These are phyloP conservation scores for Colletotrichum gigasporum DNA, from an alignment of 2,329 filamentous ascomycete genomes.

Conservation along the genomic window DNA sequence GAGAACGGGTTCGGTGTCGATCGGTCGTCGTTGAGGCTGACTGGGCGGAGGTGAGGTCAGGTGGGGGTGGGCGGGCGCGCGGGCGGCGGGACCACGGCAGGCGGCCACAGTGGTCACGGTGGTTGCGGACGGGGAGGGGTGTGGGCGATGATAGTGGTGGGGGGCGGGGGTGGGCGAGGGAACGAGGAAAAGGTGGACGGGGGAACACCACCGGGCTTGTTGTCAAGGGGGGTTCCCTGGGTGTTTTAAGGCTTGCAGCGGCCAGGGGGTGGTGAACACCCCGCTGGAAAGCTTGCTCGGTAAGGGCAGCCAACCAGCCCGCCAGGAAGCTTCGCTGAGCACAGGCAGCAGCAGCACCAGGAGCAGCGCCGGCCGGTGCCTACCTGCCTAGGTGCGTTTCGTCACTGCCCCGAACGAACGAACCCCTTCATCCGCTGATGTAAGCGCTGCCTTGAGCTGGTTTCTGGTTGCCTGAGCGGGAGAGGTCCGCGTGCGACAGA, in stretches of 20 bases:
- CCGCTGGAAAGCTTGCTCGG: too few species aligned
- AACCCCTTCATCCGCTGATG: not conserved
- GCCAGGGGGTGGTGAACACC: not conserved
- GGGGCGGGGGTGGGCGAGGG: not conserved
- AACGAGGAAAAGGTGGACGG: not conserved
- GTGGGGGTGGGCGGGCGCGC: not conserved
- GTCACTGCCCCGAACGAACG: too few species aligned
- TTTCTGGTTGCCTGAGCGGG: not conserved
- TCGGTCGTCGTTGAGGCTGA: constrained; percentile 10
- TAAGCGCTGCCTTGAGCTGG: not conserved
- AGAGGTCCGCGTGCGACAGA: too few species aligned
- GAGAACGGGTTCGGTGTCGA: not conserved
- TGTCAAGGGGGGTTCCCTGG: not conserved
- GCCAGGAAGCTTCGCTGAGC: not conserved
- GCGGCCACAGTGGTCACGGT: too few species aligned
- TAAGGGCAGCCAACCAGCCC: too few species aligned
- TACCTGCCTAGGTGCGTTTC: too few species aligned
- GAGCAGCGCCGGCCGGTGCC: not conserved
- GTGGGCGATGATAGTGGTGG: too few species aligned
- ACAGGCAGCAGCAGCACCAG: not conserved
- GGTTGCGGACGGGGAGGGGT: too few species aligned
- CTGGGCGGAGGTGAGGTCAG: not conserved
- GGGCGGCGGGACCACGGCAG: too few species aligned
- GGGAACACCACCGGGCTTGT: not conserved
- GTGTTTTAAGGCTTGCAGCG: constrained; percentile 3